Conservation (phyloP, 805 yeast species). For the Nakazawaea molendinolei region DNA sequence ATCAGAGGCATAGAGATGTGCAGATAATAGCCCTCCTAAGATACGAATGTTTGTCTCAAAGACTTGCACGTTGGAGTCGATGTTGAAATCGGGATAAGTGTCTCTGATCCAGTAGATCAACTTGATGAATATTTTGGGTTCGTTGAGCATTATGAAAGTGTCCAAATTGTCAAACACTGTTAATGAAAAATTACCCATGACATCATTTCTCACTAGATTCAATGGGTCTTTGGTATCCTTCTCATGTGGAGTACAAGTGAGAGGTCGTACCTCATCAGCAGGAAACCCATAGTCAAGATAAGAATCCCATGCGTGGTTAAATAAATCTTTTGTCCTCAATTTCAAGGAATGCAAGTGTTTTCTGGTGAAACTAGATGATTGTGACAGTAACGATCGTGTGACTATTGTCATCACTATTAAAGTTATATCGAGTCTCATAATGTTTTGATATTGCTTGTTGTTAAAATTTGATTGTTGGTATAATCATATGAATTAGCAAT, state of each 20-base stretch:
- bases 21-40: slow-evolving; percentile 73
- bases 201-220: slow-evolving; percentile 69
- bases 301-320: slow-evolving; percentile 68
- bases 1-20: slow-evolving; percentile 65
- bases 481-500: no score
- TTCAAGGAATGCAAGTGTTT: slow-evolving; percentile 20
- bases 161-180: slow-evolving; percentile 79
- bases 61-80: slow-evolving; percentile 74
- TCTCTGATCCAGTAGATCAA: slow-evolving; percentile 34
- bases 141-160: slow-evolving; percentile 67
- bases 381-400: not conserved
- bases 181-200: slow-evolving; percentile 74
- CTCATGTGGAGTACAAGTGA: slow-evolving; percentile 61
- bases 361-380: slow-evolving; percentile 19
- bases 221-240: slow-evolving; percentile 48
- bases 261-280: slow-evolving; percentile 72
- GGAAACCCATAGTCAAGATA: slow-evolving; percentile 73
- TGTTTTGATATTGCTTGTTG: no score
- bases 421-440: no score
- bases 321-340: slow-evolving; percentile 47
- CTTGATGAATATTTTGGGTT: slow-evolving; percentile 45
- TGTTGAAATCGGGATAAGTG: slow-evolving; percentile 39
- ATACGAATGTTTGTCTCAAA: slow-evolving; percentile 82
- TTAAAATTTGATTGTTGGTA: no score
- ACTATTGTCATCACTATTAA: no score